These are phyloP conservation scores for Aethionema arabicum DNA, from an alignment of 345 rosid genomes.

Conservation along the genomic window DNA sequence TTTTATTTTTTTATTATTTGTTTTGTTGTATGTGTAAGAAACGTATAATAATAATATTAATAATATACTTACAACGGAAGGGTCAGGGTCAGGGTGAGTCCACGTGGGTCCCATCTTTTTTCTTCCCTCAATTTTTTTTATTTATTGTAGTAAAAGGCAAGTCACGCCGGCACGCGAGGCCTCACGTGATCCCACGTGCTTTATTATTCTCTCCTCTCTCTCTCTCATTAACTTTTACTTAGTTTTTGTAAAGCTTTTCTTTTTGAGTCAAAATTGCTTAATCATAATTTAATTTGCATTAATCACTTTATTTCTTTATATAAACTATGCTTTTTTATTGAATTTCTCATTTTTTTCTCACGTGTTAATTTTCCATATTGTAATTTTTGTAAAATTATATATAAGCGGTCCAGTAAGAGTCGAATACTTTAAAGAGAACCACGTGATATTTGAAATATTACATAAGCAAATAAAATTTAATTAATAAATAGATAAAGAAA, in stretches of 20 bases:
- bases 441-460: neutral
- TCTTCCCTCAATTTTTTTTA: constrained; percentile 7
- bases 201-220: constrained; percentile 33
- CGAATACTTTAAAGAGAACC: no score
- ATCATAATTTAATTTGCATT: no score
- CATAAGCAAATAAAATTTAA: constrained; percentile 7
- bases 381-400: no score
- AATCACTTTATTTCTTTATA: no score
- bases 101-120: constrained; percentile 44
- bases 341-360: no score
- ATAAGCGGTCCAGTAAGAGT: no score
- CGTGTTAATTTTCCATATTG: no score
- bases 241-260: neutral
- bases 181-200: constrained; percentile 64
- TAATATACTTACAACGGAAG: constrained; percentile 2
- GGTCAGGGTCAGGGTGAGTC: constrained; percentile 14
- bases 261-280: no score
- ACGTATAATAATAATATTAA: constrained; percentile 21
- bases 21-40: constrained; percentile 24
- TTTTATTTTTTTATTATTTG: neutral
- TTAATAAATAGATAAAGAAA: neutral
- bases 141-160: constrained; percentile 44
- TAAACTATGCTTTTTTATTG: no score
- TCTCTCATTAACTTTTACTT: neutral
- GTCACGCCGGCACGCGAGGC: constrained; percentile 64